Base-by-base conservation (phyloP, 75 land plant species). In the Ceratopteris richardii region DNA sequence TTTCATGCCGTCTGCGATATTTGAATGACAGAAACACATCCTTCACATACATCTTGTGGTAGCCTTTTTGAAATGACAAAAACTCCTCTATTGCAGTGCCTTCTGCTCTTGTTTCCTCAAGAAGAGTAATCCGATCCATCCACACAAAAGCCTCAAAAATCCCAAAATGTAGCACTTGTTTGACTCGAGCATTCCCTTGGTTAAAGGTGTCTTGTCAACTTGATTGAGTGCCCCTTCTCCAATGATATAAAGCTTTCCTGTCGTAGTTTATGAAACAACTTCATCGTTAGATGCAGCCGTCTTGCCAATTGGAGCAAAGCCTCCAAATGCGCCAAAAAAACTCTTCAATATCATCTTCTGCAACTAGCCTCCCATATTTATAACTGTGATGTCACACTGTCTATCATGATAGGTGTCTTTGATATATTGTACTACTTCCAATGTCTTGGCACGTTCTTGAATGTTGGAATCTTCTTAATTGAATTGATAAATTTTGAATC, bases 51-150 rank as follows among this genome's bases (percentile, higher is more conserved):
- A n/a, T n/a, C n/a, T n/a, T n/a, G n/a, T n/a, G n/a, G n/a, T n/a
- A n/a, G n/a, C 80, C 65, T 44, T 77, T 77, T 64, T 86, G 73
- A 57, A 31, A 75, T 52, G 71, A 30, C 31, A 90, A 11, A 59
- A 74, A 90, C 61, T 78, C 87, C 95, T 94, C 98, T 40, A 82
- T 88, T 67, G 67, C 67, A 63, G 63, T 60, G 55, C 69, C 68
- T 2, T 91, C 96, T 68, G 85, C 65, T 72, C 90, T 94, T 60
- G 96, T 85, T 40, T 82, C 87, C 37, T 94, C 96, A 14, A 94
- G 48, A 40, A 82, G 77, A 9, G 96, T 90, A 18, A 72, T 78
- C 18, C 98, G 80, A 4, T 96, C 98, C 51, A 83, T 72, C 98
- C 98, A 94, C 62, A 90, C 75, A 77, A 68, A 94, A 24, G 86